Percentiles rank a stretch among this genome's conserved stretches.
phyloP scores from a whole-genome alignment of 805 yeast genomes.

The Wickerhamiella vanderwaltii region DNA sequence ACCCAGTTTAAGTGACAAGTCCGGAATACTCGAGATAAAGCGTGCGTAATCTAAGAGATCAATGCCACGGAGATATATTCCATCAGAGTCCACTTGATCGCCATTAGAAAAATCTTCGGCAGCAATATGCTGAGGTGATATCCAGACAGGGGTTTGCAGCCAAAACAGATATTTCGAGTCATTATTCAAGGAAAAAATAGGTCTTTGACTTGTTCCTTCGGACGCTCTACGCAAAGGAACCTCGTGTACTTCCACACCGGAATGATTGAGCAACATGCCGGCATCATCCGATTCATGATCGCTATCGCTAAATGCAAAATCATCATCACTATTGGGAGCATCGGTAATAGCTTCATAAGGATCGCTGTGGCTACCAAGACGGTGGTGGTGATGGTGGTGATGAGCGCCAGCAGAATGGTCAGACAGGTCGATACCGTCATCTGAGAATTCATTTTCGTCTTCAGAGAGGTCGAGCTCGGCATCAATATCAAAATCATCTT shows the following conservation, averaged over 20 bases:
- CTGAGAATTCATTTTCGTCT: not conserved
- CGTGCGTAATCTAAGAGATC: slow-evolving; percentile 6
- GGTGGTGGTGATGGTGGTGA: not conserved
- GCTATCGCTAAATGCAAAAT: slow-evolving; percentile 1
- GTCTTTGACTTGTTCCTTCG: not conserved
- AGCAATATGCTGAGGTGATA: slow-evolving; percentile 4
- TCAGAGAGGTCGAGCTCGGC: slow-evolving; percentile 5
- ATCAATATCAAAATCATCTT: slow-evolving; percentile 9
- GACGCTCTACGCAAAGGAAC: not conserved
- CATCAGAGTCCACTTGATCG: not conserved
- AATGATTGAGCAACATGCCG: not conserved
- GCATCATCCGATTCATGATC: not conserved
- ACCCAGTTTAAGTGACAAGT: not conserved
- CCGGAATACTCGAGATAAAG: not conserved
- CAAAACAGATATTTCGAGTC: not conserved
- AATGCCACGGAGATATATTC: slow-evolving; percentile 2
- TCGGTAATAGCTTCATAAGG: not conserved
- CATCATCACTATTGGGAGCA: not conserved
- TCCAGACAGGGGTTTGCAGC: slow-evolving; percentile 8
- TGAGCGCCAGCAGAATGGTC: not conserved
- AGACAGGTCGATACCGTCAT: not conserved
- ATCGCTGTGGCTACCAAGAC: not conserved
- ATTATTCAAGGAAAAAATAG: not conserved
- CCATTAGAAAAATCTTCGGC: not conserved
- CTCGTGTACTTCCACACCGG: not conserved